phyloP scores from a whole-genome alignment of 768 basidiomycete genomes.

The Mycena maculata region DNA sequence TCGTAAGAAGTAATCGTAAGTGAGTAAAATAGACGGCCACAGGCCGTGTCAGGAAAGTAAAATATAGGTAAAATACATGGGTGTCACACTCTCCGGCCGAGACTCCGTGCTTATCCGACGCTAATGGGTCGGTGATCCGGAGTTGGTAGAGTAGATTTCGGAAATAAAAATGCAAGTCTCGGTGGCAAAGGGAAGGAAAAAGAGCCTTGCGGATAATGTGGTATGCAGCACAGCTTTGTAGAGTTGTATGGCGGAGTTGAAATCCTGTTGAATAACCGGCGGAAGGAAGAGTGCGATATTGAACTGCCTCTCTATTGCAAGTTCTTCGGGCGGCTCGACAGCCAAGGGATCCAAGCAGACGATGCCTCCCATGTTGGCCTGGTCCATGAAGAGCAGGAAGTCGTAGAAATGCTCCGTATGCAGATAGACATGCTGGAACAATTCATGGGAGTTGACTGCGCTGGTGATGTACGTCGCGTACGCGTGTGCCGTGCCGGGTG shows the following conservation, averaged over 20 bases:
- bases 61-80: too few species aligned
- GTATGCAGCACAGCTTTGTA: too few species aligned
- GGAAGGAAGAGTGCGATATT: conserved; percentile 94
- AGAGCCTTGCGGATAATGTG: too few species aligned
- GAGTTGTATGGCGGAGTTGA: conserved; percentile 76
- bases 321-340: conserved; percentile 72
- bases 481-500: conserved; percentile 93
- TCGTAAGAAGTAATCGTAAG: too few species aligned
- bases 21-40: too few species aligned
- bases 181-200: too few species aligned
- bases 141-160: too few species aligned
- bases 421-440: conserved; percentile 94
- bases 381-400: conserved; percentile 95
- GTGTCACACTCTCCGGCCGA: too few species aligned
- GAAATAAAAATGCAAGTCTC: too few species aligned
- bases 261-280: conserved; percentile 81
- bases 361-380: conserved; percentile 90
- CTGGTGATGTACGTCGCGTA: conserved; percentile 96
- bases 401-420: conserved; percentile 94
- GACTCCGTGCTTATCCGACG: too few species aligned
- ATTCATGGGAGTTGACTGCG: conserved; percentile 92
- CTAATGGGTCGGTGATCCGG: too few species aligned
- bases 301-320: conserved; percentile 88
- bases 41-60: too few species aligned
- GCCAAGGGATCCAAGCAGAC: conserved; percentile 85